A percentile compares a stretch with the other conserved stretches of the same genome.
Conservation (phyloP, 2,329 filamentous ascomycete species). For the Xylariaceae sp. region DNA sequence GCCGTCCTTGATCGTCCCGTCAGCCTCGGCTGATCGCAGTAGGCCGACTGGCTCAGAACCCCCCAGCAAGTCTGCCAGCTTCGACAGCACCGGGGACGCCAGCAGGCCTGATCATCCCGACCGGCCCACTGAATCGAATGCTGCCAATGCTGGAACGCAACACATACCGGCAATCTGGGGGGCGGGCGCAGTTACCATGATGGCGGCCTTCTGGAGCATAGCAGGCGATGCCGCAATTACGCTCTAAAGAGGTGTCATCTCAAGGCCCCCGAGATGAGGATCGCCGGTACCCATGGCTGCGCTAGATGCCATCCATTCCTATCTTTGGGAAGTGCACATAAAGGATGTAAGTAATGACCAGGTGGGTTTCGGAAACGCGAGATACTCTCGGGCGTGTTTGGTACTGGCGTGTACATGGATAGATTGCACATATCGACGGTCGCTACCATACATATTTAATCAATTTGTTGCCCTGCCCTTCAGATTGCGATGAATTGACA, state of each 20-base stretch:
- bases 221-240: conserved; percentile 25
- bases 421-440: too few relatives aligned
- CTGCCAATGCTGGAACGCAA: conserved; percentile 18
- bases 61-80: conserved; percentile 8
- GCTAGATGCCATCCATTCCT: too few relatives aligned
- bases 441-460: too few relatives aligned
- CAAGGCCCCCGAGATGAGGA: too few relatives aligned
- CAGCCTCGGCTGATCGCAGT: conserved; percentile 11
- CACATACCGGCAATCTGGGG: conserved; percentile 22
- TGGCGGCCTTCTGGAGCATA: conserved; percentile 23
- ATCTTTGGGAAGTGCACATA: too few relatives aligned
- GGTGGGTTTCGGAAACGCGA: too few relatives aligned
- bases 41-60: conserved; percentile 1
- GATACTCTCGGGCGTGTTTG: too few relatives aligned
- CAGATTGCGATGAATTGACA: too few relatives aligned
- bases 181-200: conserved; percentile 14
- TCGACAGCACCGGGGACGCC: not conserved
- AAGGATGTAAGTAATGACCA: too few relatives aligned
- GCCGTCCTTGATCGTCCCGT: conserved; percentile 20
- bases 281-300: too few relatives aligned
- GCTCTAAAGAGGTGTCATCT: conserved; percentile 17
- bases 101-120: not conserved
- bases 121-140: conserved; percentile 10
- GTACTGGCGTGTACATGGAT: too few relatives aligned
- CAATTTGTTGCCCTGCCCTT: too few relatives aligned